A percentile compares a stretch with the other conserved stretches of the same genome.
These are phyloP conservation scores for Xylaria intraflava DNA, from an alignment of 495 filamentous ascomycete genomes.

Conservation along the genomic window DNA sequence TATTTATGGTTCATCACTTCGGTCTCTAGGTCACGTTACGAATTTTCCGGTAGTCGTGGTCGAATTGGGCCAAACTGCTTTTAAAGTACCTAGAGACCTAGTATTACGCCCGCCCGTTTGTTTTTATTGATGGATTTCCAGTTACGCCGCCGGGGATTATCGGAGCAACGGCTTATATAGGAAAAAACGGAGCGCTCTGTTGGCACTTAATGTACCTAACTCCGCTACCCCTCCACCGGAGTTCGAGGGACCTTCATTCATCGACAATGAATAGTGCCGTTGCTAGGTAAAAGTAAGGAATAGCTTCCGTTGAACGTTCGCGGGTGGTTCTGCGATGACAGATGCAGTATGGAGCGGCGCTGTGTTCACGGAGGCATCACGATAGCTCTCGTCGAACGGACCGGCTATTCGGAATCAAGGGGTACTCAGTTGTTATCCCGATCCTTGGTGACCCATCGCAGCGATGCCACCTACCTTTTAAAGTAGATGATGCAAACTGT, in stretches of 20 bases:
- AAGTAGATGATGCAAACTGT: background rate
- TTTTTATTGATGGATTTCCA: slow-evolving; percentile 5
- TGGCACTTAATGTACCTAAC: background rate
- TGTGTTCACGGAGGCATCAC: background rate
- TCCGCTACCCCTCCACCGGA: background rate
- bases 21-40: too few relatives aligned
- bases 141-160: slow-evolving; percentile 3
- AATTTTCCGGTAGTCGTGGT: background rate
- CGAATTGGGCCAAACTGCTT: background rate
- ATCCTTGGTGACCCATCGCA: background rate
- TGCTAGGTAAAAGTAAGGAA: background rate
- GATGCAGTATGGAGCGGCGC: background rate
- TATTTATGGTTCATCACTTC: background rate
- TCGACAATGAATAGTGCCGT: background rate
- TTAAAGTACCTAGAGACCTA: background rate
- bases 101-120: slow-evolving; percentile 24
- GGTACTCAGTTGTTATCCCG: background rate
- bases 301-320: too few relatives aligned
- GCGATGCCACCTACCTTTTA: background rate
- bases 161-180: background rate
- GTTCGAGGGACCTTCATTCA: background rate
- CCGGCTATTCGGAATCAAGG: background rate
- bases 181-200: background rate
- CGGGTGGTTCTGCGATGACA: too few relatives aligned
- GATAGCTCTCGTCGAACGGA: background rate